Evolutionary conservation across 345 rosid genomes (phyloP).

Genomic region (Litchi chinensis): DNA sequence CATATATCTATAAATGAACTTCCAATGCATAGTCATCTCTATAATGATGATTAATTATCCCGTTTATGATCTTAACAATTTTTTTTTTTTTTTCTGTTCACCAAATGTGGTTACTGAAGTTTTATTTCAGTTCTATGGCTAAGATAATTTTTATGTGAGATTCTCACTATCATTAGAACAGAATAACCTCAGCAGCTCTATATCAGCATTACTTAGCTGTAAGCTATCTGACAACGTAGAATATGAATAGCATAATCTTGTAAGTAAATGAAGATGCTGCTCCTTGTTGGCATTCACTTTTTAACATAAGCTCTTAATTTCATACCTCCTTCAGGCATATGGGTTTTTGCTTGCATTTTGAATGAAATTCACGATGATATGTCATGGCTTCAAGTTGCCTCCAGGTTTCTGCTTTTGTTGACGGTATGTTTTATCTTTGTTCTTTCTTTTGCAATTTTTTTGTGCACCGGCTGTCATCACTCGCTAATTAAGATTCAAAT

Average conservation of each 20-base stretch:
- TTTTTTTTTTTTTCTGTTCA: too few species aligned
- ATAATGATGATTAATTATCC: not conserved
- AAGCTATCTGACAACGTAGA: not conserved
- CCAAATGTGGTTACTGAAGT: not conserved
- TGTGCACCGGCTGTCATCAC: not conserved
- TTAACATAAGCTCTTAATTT: conserved; percentile 19
- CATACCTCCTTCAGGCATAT: conserved; percentile 51
- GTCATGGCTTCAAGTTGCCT: conserved; percentile 76
- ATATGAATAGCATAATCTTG: not conserved
- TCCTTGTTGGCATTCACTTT: conserved; percentile 14
- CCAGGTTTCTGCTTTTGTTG: conserved; percentile 76
- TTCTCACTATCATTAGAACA: not conserved
- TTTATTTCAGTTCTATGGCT: not conserved
- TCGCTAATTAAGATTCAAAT: conserved; percentile 9
- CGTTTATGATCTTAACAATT: too few species aligned
- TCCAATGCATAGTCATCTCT: not conserved
- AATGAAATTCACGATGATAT: conserved; percentile 63
- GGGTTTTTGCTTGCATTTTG: conserved; percentile 67
- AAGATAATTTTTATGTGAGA: not conserved
- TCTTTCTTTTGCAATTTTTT: conserved; percentile 6
- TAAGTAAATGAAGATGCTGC: not conserved
- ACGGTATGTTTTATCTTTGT: conserved; percentile 45
- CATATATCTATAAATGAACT: not conserved
- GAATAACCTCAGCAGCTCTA: not conserved
- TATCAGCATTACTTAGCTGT: not conserved